Base-by-base conservation (phyloP, 2,329 filamentous ascomycete genomes). In the Talaromyces sp. region DNA sequence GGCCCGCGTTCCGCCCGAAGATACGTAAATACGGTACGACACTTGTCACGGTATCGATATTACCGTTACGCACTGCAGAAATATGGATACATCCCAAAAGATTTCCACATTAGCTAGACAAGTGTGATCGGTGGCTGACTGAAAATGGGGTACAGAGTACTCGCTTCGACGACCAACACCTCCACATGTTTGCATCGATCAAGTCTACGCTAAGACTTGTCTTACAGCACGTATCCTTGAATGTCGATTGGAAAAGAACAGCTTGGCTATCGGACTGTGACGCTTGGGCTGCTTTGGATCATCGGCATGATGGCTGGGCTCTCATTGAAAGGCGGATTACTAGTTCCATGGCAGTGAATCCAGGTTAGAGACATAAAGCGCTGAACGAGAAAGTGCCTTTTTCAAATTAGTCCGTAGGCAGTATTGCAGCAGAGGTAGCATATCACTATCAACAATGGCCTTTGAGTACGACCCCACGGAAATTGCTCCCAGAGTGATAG, bases 61-160 rank as follows among this genome's bases (percentile, higher is more conserved):
- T 60, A 60, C 41, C 27, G n/a, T 22, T 35, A 33, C 22, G 7
- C 16, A 39, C 13, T 52, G 49, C 49, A n/a, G 7, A n/a, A 33
- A n/a, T 10, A 33, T 33, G 49, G 49, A 35, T 52, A 52, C 49
- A 52, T 52, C 24, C 14, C 27, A 52, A 35, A 54, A 35, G 31
- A 35, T 13, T 27, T 37, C 31, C n/a, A 19, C 4, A 54, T 22
- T 54, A 61, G 47, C 43, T n/a, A 39, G 19, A n/a, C 45, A 50
- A 22, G 41, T 31, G n/a, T 19, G 43, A 35, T 60, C 58, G 16
- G 50, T 61, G 59, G 59, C 59, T 61, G 59, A 49, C 59, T 61
- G 59, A 24, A 61, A 27, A 35, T 35, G 50, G 50, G 37, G 31
- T 7, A 54, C 31, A 9, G 24, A 33, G 14, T 10, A 33, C 43